Base-by-base conservation (phyloP, 2,329 filamentous ascomycete genomes). In the Calonectria honghensis region DNA sequence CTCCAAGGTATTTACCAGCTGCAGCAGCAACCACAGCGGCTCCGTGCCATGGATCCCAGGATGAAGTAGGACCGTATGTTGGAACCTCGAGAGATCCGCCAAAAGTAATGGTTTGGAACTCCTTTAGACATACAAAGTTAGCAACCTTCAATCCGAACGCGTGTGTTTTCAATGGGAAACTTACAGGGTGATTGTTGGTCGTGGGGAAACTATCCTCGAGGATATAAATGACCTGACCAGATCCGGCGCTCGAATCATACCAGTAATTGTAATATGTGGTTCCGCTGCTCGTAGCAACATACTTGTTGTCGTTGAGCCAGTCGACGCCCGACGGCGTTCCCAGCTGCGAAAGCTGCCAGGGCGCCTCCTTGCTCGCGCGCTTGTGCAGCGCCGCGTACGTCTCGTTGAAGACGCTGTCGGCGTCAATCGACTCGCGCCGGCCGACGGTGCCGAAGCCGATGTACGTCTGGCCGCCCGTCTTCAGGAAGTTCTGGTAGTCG, bases 401-500 rank as follows among this genome's bases (percentile, higher is more conserved):
- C 24, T 10, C 24, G 37, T 63, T 63, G 37, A 27, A 39, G 4
- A 29, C 2, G 9, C 10, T 27, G 4, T 63, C 52, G 1, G 29
- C 11, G 31, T 63, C 57, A 37, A 63, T 63, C 7, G 14, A 24
- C 57, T 63, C 57, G 10, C 37, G 37, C 16, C 64, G 64, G 6
- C 48, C 48, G 5, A 67, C 9, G 31, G 41, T 48, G 32, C 64
- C 64, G 11, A 67, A 67, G 18, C 31, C 14, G 14, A 35, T n/a
- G 13, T 37, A 67, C 1, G 64, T 67, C 41, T 52, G 13, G 11
- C 48, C 48, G n/a, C 57, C 57, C 14, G 64, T 67, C 6, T n/a
- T 50, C 45, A 67, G 7, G 31, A 67, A 67, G n/a, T 67, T 67
- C 24, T 67, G 64, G 64, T 67, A 67, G 45, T 67, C 45, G 45